phyloP scores from a whole-genome alignment of 345 rosid species.

The Microcos paniculata region DNA sequence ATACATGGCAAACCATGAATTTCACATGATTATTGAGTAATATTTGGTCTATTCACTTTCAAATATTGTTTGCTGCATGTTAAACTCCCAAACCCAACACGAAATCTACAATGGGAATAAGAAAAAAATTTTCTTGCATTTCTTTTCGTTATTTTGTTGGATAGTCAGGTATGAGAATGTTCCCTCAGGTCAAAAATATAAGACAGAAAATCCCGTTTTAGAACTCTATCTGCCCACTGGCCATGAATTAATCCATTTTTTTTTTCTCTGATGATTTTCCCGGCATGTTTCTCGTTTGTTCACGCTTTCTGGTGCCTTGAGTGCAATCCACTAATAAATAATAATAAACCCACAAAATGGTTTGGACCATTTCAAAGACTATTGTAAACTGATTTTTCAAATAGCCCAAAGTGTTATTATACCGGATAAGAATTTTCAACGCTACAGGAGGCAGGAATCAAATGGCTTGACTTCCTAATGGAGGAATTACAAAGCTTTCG shows the following conservation, averaged over 20 bases:
- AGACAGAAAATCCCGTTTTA: not conserved
- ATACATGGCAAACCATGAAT: not conserved
- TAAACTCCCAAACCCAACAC: not conserved
- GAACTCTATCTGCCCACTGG: not conserved
- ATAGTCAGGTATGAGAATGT: not conserved
- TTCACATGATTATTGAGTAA: not conserved
- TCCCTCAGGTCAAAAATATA: not conserved
- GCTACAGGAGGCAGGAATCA: not conserved
- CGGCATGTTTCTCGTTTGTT: not conserved
- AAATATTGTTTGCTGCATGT: slow-evolving; percentile 7
- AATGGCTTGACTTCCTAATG: not conserved
- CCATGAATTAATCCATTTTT: not conserved
- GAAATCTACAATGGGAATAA: not conserved
- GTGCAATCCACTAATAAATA: not conserved
- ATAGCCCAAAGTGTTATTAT: not conserved
- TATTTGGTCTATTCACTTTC: not conserved
- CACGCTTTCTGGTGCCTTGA: not conserved
- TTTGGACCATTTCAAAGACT: slow-evolving; percentile 6
- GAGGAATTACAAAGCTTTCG: not conserved
- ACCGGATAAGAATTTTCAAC: not conserved
- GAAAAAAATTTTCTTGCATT: not conserved
- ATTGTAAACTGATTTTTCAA: not conserved
- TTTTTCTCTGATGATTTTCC: not conserved
- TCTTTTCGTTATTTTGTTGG: not conserved
- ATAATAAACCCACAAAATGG: not conserved